Base-by-base conservation (phyloP, 192 early-diverging fungal genomes). In the Gryganskiella cystojenkinii region DNA sequence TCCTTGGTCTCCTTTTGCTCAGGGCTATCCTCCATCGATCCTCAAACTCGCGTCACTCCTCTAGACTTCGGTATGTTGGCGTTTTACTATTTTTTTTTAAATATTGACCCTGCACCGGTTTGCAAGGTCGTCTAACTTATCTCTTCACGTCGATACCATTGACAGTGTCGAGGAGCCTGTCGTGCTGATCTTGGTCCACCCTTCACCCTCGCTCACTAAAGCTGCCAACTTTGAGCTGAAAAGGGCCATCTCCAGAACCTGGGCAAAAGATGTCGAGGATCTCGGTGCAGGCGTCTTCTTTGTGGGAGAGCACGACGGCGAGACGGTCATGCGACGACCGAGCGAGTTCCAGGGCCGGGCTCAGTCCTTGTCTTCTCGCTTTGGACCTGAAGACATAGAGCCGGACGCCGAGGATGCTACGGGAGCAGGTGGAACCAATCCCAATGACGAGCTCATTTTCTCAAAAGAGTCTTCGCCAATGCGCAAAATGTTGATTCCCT, bases 401-500 rank as follows among this genome's bases (percentile, higher is more conserved):
- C 51, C 68, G 20, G 60, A 62, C 6, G 50, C 9, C 4, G 60
- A 2, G 13, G 52, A 17, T 24, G 52, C 22, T n/a, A 14, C 28
- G 22, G 54, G 44, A 44, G 61, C 17, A 31, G 61, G 43, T 44
- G 55, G 53, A 24, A 17, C 43, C 17, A 59, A 54, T 19, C 45
- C 17, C 5, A 56, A 33, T 44, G 58, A 40, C 24, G 58, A 27
- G 24, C 4, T 24, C 5, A 55, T 42, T 6, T 62, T 61, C 40
- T 57, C 66, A 49, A 68, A 68, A n/a, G 61, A 69, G 22, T 59
- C n/a, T n/a, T n/a, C 68, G 24, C 61, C 66, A 15, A 63, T 78
- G 66, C 60, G 74, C 24, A 78, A 78, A 61, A 78, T 78, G 74
- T 30, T 78, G 46, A 78, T 78, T 19, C 74, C 74, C 11, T 68